These are phyloP conservation scores for Paulownia fortunei DNA, from an alignment of 257 asterid species.

Conservation along the genomic window DNA sequence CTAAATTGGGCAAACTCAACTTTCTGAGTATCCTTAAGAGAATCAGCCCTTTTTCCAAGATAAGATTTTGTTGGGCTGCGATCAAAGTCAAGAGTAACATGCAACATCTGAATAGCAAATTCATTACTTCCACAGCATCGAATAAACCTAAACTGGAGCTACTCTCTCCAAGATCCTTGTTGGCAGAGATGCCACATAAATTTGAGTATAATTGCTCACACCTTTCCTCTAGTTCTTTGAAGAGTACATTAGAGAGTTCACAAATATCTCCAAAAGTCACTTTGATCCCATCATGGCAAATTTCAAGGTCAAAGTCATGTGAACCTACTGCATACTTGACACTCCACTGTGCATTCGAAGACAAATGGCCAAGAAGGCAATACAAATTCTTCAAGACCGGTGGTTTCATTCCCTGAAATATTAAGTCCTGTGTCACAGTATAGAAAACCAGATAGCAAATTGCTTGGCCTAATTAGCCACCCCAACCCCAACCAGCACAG, in stretches of 20 bases:
- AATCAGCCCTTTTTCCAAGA: conserved; percentile 58
- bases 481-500: not conserved
- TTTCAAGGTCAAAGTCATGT: conserved; percentile 40
- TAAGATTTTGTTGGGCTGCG: conserved; percentile 35
- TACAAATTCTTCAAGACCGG: conserved; percentile 60
- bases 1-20: conserved; percentile 43
- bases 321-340: conserved; percentile 32
- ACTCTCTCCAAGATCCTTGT: conserved; percentile 39
- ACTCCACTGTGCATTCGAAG: conserved; percentile 45
- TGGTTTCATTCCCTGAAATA: conserved; percentile 62
- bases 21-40: conserved; percentile 54
- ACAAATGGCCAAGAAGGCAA: conserved; percentile 50
- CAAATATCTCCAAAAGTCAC: conserved; percentile 45
- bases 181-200: conserved; percentile 34
- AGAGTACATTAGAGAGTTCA: conserved; percentile 56
- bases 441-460: conserved; percentile 2
- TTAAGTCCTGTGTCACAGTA: conserved; percentile 11
- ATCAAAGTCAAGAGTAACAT: conserved; percentile 57
- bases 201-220: conserved; percentile 51
- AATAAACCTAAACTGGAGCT: conserved; percentile 32
- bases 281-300: conserved; percentile 40
- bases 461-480: conserved; percentile 1
- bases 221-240: conserved; percentile 54
- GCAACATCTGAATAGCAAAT: conserved; percentile 74
- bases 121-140: conserved; percentile 50